Conservation (phyloP, 2,329 filamentous ascomycete species). For the Cladosporium austrohemisphaericum region DNA sequence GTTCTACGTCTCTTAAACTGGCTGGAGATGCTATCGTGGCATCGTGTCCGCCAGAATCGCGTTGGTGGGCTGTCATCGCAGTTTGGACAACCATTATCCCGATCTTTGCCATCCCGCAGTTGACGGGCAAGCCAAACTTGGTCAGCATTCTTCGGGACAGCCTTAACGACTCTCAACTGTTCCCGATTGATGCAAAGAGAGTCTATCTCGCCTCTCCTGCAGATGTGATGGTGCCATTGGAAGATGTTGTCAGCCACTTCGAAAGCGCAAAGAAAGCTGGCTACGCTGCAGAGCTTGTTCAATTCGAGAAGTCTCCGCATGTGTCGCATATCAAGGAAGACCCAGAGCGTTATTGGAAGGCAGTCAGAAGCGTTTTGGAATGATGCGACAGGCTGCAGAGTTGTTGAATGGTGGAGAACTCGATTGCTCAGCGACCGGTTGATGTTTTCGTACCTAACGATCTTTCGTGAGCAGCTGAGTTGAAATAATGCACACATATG, state of each 20-base stretch:
- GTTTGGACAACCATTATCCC: background rate
- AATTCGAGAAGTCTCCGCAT: background rate
- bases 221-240: conserved; percentile 54
- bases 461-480: too few relatives aligned
- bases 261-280: background rate
- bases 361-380: conserved; percentile 21
- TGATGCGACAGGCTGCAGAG: too few relatives aligned
- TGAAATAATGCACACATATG: too few relatives aligned
- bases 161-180: conserved; percentile 16
- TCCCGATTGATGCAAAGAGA: conserved; percentile 31
- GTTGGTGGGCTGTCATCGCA: conserved; percentile 9
- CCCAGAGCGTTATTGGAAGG: conserved; percentile 56
- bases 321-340: conserved; percentile 50
- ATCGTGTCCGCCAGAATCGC: conserved; percentile 16
- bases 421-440: too few relatives aligned
- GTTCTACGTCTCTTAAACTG: conserved; percentile 17
- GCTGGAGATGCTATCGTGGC: conserved; percentile 19
- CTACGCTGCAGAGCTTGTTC: background rate
- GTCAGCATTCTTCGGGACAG: conserved; percentile 15
- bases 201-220: conserved; percentile 58
- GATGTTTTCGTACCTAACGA: too few relatives aligned
- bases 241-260: conserved; percentile 42
- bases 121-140: conserved; percentile 12
- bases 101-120: conserved; percentile 2
- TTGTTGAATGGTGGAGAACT: too few relatives aligned